Evolutionary conservation across 1,284 basidiomycete species (phyloP), one percentile per base, ranked within the genome.

Genomic region (Ganoderma multipileum): DNA sequence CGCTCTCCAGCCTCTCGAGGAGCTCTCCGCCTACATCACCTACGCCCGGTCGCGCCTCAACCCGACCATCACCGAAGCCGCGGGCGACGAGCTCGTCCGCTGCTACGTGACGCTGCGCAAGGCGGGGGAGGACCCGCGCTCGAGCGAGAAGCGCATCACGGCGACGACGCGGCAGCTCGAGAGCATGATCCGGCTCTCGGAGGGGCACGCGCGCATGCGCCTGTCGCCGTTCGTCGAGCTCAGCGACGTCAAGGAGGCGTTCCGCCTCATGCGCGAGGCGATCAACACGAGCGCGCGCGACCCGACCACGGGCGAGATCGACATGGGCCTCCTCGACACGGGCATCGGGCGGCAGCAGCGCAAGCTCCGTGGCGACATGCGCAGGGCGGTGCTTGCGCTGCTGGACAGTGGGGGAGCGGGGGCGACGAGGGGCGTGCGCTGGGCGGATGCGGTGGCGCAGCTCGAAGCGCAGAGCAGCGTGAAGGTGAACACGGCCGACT

Each of bases 141-240:
- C 89, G 1, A 89, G 89, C 68, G 97, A 99, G 81, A 94, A 95
- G 76, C 91, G 97, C 14, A 99, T 99, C 81, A 99, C 98, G 0
- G 97, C 98, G 1, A 99, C 97, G 38, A 99, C 98, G 0, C 90
- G 97, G 64, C 97, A 99, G 81, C 89, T 99, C 38, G 97, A 99
- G 81, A 94, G 91, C 74, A 96, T 99, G 92, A 99, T 99, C 78
- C 94, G 98, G n/a, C 87, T 99, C 36, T 93, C 94, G 0, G 98
- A 99, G 81, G 97, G 94, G 0, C 97, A 99, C 78, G 97, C 97
- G 0, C 88, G 97, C 28, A 98, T 99, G 97, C 89, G 96, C 1
- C 93, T 98, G 80, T 93, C 92, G 26, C 85, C 90, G 38, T 87
- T 88, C 62, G 97, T 99, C 62, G 93, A 97, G 74, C 83, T 95